A percentile compares a stretch with the other conserved stretches of the same genome.
These are phyloP conservation scores for Solanum raphanifolium DNA, from an alignment of 257 asterid species.

Conservation along the genomic window DNA sequence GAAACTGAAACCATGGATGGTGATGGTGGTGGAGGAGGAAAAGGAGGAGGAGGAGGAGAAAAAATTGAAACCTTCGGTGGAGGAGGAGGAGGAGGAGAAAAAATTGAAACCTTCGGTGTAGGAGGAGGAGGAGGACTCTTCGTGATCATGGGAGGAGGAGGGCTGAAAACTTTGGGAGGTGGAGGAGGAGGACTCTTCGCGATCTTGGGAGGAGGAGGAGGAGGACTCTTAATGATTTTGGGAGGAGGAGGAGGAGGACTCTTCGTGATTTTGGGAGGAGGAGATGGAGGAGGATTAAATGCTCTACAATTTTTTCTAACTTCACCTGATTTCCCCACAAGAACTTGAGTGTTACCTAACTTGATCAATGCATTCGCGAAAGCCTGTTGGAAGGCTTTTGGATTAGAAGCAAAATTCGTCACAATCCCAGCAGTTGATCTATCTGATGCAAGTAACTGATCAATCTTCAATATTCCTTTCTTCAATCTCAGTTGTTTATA, in stretches of 20 bases:
- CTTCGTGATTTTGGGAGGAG: background rate
- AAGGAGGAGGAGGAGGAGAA: background rate
- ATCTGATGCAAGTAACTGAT: constrained; percentile 47
- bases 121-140: background rate
- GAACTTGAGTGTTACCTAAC: constrained; percentile 20
- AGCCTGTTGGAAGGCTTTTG: background rate
- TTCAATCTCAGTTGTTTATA: constrained; percentile 35
- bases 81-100: background rate
- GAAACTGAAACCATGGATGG: background rate
- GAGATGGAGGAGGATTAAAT: constrained; percentile 1
- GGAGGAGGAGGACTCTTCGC: background rate
- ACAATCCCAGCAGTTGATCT: constrained; percentile 18
- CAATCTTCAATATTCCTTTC: constrained; percentile 57
- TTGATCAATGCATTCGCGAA: constrained; percentile 20
- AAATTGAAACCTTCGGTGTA: background rate
- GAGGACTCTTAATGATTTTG: background rate
- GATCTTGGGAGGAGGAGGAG: background rate
- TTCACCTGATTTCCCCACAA: constrained; percentile 18
- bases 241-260: background rate
- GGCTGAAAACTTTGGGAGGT: background rate
- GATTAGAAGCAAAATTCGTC: constrained; percentile 4
- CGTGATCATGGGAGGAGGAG: background rate
- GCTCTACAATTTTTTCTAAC: constrained; percentile 17
- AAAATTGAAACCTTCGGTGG: background rate
- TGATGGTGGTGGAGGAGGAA: too few species aligned